These are phyloP conservation scores for Letharia lupina DNA, from an alignment of 495 filamentous ascomycete genomes.

Conservation along the genomic window DNA sequence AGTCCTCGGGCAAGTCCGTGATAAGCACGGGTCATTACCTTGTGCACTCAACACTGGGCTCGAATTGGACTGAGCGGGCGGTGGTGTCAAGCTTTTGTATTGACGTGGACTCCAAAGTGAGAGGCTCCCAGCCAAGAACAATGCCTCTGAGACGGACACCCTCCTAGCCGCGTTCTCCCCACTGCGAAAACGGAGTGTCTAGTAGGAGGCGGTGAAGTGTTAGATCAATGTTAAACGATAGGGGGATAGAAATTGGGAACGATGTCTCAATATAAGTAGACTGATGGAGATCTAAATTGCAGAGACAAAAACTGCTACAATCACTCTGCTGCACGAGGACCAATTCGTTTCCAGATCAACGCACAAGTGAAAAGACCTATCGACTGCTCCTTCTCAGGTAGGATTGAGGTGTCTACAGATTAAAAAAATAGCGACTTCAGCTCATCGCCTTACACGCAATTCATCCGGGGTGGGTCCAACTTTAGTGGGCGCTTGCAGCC, in stretches of 20 bases:
- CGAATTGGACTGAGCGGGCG: neutral
- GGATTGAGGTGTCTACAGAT: neutral
- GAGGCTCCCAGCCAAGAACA: neutral
- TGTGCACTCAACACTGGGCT: slow-evolving; percentile 5
- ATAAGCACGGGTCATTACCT: slow-evolving; percentile 16
- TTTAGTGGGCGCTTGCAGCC: neutral
- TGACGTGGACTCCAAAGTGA: neutral
- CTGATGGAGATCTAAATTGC: neutral
- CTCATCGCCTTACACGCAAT: neutral
- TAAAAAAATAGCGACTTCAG: slow-evolving; percentile 11
- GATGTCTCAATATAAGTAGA: slow-evolving; percentile 11
- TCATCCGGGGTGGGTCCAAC: slow-evolving; percentile 3
- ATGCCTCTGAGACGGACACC: neutral
- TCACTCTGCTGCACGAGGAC: slow-evolving; percentile 6
- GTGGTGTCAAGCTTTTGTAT: neutral
- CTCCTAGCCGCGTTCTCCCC: neutral
- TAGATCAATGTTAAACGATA: neutral
- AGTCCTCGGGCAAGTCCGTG: neutral
- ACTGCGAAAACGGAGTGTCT: neutral
- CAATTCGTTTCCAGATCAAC: neutral
- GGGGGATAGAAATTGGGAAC: neutral
- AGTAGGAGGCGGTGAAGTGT: neutral
- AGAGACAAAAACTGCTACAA: neutral
- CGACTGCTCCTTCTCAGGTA: slow-evolving; percentile 1
- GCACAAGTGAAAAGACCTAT: slow-evolving; percentile 7